Conservation (phyloP, 2,329 filamentous ascomycete species). For the Neonectria coccinea region DNA sequence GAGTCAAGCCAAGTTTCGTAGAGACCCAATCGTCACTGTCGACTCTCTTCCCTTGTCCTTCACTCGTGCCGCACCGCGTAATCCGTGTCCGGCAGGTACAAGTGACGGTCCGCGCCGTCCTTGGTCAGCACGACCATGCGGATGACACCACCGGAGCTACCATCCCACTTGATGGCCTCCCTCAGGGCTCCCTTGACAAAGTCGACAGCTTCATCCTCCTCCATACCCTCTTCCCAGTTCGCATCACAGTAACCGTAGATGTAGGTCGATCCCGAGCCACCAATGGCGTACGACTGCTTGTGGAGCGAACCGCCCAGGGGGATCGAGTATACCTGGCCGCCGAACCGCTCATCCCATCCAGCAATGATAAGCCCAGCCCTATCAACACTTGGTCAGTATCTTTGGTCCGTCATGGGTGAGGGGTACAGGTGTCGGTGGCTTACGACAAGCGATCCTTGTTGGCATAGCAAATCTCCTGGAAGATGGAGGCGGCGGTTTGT, state of each 20-base stretch:
- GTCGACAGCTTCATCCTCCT: slow-evolving; percentile 86
- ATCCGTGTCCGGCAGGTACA: slow-evolving; percentile 93
- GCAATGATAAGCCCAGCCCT: slow-evolving; percentile 98
- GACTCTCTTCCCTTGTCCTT: slow-evolving; percentile 36
- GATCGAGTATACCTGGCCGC: slow-evolving; percentile 97
- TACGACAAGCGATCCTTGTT: slow-evolving; percentile 96
- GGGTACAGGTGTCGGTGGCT: slow-evolving; percentile 49
- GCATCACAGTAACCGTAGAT: slow-evolving; percentile 99
- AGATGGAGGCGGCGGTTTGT: slow-evolving; percentile 93
- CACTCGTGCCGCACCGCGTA: slow-evolving; percentile 80
- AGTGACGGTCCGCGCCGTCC: slow-evolving; percentile 88
- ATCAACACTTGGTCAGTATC: slow-evolving; percentile 33
- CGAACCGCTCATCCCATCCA: slow-evolving; percentile 95
- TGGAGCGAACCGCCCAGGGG: slow-evolving; percentile 95
- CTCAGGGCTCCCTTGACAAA: slow-evolving; percentile 93
- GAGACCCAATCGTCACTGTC: slow-evolving; percentile 29
- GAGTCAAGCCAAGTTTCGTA: slow-evolving; percentile 35
- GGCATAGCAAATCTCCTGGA: slow-evolving; percentile 97
- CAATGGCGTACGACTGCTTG: slow-evolving; percentile 96
- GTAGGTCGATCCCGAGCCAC: slow-evolving; percentile 96
- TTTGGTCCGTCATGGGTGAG: background rate
- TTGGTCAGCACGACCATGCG: slow-evolving; percentile 96
- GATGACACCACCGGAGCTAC: slow-evolving; percentile 97
- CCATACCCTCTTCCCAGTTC: slow-evolving; percentile 96
- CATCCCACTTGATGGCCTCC: slow-evolving; percentile 99